phyloP scores from a whole-genome alignment of 352 stramenopile genomes.

The Pythium chondricola region DNA sequence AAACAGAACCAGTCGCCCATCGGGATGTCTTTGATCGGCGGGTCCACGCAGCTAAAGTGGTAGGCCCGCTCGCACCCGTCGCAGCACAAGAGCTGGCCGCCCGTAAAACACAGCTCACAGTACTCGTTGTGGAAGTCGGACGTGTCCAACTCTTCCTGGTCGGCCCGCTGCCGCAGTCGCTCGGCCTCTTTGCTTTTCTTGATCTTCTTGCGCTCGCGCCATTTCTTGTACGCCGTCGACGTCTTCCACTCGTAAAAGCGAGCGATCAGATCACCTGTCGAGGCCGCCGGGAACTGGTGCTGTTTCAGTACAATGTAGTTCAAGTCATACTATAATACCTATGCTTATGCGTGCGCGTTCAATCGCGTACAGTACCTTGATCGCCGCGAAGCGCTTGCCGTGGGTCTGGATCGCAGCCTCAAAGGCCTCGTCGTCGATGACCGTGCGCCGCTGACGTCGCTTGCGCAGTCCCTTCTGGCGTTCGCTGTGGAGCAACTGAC shows the following conservation, averaged over 20 bases:
- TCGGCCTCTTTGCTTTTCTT: slow-evolving; percentile 41
- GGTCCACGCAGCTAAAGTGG: slow-evolving; percentile 64
- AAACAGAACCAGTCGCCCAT: slow-evolving; percentile 59
- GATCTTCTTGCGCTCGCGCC: slow-evolving; percentile 29
- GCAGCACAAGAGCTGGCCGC: slow-evolving; percentile 57
- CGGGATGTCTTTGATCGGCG: slow-evolving; percentile 47
- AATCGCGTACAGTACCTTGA: slow-evolving; percentile 35
- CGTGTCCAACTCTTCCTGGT: slow-evolving; percentile 28
- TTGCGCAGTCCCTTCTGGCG: slow-evolving; percentile 24
- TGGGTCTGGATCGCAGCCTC: slow-evolving; percentile 31
- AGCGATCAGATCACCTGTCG: slow-evolving; percentile 41
- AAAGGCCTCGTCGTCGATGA: slow-evolving; percentile 34
- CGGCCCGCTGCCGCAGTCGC: slow-evolving; percentile 34
- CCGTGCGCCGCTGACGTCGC: slow-evolving; percentile 18
- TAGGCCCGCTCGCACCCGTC: slow-evolving; percentile 65
- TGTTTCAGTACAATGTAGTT: slow-evolving; percentile 9
- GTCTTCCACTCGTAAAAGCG: slow-evolving; percentile 72
- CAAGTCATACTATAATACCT: background rate
- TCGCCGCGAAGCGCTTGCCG: slow-evolving; percentile 56
- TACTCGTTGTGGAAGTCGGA: slow-evolving; percentile 54
- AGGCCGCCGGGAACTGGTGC: slow-evolving; percentile 33
- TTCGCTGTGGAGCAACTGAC: slow-evolving; percentile 27
- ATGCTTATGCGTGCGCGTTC: no score
- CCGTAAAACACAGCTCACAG: slow-evolving; percentile 63
- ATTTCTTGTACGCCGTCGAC: slow-evolving; percentile 40